Conservation (phyloP, 1,284 basidiomycete species). For the Uromyces viciae-fabae region DNA sequence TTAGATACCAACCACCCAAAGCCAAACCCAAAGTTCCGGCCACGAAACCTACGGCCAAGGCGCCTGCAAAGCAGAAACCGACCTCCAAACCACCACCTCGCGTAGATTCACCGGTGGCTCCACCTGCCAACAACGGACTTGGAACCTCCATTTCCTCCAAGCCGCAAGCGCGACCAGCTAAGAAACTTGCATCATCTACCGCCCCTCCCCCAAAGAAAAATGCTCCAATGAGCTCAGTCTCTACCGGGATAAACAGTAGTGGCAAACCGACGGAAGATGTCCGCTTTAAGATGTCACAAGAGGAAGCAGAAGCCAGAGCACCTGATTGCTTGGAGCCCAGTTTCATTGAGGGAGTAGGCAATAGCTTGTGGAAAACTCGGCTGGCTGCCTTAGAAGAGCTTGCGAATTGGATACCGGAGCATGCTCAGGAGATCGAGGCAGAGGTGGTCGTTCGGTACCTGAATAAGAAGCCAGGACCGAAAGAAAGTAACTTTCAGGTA, state of each 20-base stretch:
- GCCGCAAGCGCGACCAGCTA: conserved; percentile 61
- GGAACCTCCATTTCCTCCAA: conserved; percentile 16
- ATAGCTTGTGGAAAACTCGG: conserved; percentile 88
- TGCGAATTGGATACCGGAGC: conserved; percentile 72
- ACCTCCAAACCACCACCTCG: conserved; percentile 12
- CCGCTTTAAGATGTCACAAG: conserved; percentile 83
- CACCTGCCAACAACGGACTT: conserved; percentile 13
- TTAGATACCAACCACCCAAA: conserved; percentile 72
- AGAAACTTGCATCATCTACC: conserved; percentile 49
- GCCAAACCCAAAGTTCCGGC: conserved; percentile 55
- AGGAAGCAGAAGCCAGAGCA: conserved; percentile 83
- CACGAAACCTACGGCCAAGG: conserved; percentile 47
- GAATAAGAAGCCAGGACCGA: conserved; percentile 86
- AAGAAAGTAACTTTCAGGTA: conserved; percentile 97
- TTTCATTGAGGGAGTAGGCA: conserved; percentile 70
- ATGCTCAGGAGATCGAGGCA: conserved; percentile 69
- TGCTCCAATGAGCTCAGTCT: conserved; percentile 59
- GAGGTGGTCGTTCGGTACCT: conserved; percentile 87
- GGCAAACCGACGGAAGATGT: conserved; percentile 57
- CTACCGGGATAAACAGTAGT: conserved; percentile 62
- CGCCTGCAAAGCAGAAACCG: conserved; percentile 41
- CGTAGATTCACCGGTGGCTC: background rate
- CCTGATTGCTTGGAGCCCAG: conserved; percentile 69
- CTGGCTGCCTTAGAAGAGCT: conserved; percentile 83
- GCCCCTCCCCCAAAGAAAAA: conserved; percentile 58